Evolutionary conservation across 2,329 filamentous ascomycete species (phyloP), one percentile per base, ranked within the genome.

Genomic region (Colletotrichum tamarilloi): DNA sequence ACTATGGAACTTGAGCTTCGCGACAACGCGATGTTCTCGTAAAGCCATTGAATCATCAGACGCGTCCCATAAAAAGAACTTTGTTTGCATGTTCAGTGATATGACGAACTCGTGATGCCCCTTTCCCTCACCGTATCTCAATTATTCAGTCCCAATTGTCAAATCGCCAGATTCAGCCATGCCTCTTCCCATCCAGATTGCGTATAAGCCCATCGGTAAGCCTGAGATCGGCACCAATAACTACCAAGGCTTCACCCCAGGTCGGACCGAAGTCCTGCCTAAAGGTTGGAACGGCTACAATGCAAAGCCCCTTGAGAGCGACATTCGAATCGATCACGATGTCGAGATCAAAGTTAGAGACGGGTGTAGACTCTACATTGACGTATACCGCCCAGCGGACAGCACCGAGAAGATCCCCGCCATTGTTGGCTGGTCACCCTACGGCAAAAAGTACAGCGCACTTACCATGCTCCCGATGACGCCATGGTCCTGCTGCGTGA

Each of bases 371-470:
- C 78, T 87, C 0, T 87, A 86, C 75, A 79, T 80, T 5, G 86
- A 87, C 67, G 80, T 87, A 49, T 87, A 85, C 76, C 80, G 85
- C 8, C 85, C 85, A 0, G 77, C 82, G 1, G 77, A 80, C n/a
- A 68, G 75, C 32, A 62, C 42, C 5, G 77, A 80, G 69, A 83
- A 81, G 67, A 77, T 87, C 0, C 85, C 86, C 2, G 85, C 84
- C 4, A 78, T 87, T 38, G 76, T 87, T 2, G 80, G 80, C 64
- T 87, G 85, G 85, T 82, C 81, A 5, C 82, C 80, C n/a, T 87
- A 85, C 72, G 86, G 86, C 32, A 88, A 88, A 76, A 84, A 86
- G 75, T 84, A 82, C 73, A 82, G 79, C 24, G 82, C 81, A 2
- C 75, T 85, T 5, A 77, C 81, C 19, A 84, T 85, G 79, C 78